Evolutionary conservation across 1,139 yeast species (phyloP).

Genomic region (Yamadazyma taylorii): DNA sequence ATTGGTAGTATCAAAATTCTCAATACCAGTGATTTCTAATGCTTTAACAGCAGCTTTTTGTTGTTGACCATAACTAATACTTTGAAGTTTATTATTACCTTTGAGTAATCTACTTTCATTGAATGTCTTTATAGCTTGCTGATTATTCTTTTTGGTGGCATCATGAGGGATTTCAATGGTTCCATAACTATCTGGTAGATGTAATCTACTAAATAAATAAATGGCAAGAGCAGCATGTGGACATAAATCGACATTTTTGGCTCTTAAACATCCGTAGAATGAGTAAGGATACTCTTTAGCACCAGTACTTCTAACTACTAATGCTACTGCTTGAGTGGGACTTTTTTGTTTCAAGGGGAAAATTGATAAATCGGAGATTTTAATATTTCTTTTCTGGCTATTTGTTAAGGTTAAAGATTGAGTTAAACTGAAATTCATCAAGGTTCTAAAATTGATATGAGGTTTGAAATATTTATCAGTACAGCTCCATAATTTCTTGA

Average conservation of each 20-base stretch:
- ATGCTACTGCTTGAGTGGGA: conserved; percentile 10
- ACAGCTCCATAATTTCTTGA: conserved; percentile 22
- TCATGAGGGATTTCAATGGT: conserved; percentile 10
- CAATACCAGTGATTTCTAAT: conserved; percentile 21
- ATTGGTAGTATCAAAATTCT: conserved; percentile 22
- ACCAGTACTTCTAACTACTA: conserved; percentile 11
- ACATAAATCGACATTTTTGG: conserved; percentile 29
- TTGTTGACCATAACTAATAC: conserved; percentile 30
- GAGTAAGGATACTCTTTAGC: conserved; percentile 9
- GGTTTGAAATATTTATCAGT: conserved; percentile 18
- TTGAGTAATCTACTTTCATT: conserved; percentile 25
- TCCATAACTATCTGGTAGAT: conserved; percentile 23
- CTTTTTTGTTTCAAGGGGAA: conserved; percentile 15
- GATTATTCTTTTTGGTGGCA: conserved; percentile 8
- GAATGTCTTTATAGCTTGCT: conserved; percentile 12
- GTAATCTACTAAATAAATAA: conserved; percentile 32
- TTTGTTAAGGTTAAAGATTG: conserved; percentile 23
- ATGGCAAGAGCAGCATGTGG: conserved; percentile 30
- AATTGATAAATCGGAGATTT: conserved; percentile 22
- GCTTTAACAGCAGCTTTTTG: conserved; percentile 27
- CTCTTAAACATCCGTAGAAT: conserved; percentile 28
- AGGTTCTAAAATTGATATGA: conserved; percentile 27
- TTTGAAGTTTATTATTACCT: conserved; percentile 25
- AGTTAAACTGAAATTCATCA: conserved; percentile 29
- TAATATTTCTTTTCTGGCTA: conserved; percentile 25